Base-by-base conservation (phyloP, 2,329 filamentous ascomycete species). In the Trichophyton rubrum region DNA sequence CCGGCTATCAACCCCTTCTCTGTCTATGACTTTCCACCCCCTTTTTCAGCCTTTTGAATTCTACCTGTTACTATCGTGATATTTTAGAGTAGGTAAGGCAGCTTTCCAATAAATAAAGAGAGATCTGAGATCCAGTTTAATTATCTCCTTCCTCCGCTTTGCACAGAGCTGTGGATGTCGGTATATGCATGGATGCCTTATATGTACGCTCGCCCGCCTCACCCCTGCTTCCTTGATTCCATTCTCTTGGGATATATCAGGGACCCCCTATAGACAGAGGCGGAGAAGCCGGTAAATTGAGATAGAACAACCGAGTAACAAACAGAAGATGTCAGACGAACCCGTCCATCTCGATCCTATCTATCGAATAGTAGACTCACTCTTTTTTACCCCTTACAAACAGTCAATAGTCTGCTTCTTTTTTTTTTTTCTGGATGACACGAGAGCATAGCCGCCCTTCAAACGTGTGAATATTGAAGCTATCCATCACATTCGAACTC, bases 391-490 rank as follows among this genome's bases (percentile, higher is more conserved):
- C 9, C 33, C 33, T 38, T 30, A 30, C 1, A 30, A 30, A 7
- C 27, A 30, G 27, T 30, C 27, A 30, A 30, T 30, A 30, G 27
- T 30, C 27, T 30, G 27, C 6, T 7, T 1, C 6, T 27, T 27
- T 5, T 27, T 27, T 6, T 27, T 27, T 6, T 30, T 30, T 7
- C 27, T 30, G 27, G 27, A 30, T 30, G 27, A 30, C 27, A 38
- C 33, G 11, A 9, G 33, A 38, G 33, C 33, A 38, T 11, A 38
- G 33, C 33, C 33, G 33, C 33, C 33, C 4, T 30, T 30, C 7
- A 13, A 6, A 13, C 33, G 33, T 38, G 33, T 38, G 11, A 38
- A 70, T 82, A 6, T 82, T 81, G 81, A 83, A 73, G 72, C 79
- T 70, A 17, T 17, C 20, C 17, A 47, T 24, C n/a, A 20, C 43